Evolutionary conservation across 257 asterid genomes (phyloP).

Genomic region (Penstemon eatonii): DNA sequence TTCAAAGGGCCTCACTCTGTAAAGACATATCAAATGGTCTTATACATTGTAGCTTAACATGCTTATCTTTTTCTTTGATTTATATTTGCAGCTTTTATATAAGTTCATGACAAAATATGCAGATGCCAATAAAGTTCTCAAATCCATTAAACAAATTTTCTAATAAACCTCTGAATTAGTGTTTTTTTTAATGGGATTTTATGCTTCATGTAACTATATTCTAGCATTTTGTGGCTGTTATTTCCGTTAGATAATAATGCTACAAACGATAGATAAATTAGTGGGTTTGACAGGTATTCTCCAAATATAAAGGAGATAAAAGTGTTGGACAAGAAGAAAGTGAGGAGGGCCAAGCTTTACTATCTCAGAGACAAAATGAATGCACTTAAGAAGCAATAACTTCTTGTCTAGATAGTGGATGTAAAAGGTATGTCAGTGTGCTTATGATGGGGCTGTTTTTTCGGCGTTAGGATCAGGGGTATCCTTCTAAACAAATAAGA

Average conservation of each 20-base stretch:
- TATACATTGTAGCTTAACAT: background rate
- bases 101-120: background rate
- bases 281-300: slow-evolving; percentile 70
- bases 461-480: slow-evolving; percentile 23
- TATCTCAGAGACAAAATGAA: slow-evolving; percentile 91
- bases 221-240: slow-evolving; percentile 2
- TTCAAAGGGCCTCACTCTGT: background rate
- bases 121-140: slow-evolving; percentile 6
- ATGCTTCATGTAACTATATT: background rate
- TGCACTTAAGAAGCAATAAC: slow-evolving; percentile 70
- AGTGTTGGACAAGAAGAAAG: slow-evolving; percentile 91
- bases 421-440: slow-evolving; percentile 24
- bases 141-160: background rate
- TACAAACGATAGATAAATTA: slow-evolving; percentile 25
- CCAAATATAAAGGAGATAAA: slow-evolving; percentile 93
- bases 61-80: background rate
- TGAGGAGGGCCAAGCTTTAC: slow-evolving; percentile 97
- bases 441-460: slow-evolving; percentile 27
- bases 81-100: background rate
- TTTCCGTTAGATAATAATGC: slow-evolving; percentile 1
- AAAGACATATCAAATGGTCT: background rate
- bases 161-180: background rate
- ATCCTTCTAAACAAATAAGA: slow-evolving; percentile 24
- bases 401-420: slow-evolving; percentile 34
- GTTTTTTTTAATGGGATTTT: background rate